These are phyloP conservation scores for Candida golubevii DNA, from an alignment of 805 yeast genomes.

Conservation along the genomic window DNA sequence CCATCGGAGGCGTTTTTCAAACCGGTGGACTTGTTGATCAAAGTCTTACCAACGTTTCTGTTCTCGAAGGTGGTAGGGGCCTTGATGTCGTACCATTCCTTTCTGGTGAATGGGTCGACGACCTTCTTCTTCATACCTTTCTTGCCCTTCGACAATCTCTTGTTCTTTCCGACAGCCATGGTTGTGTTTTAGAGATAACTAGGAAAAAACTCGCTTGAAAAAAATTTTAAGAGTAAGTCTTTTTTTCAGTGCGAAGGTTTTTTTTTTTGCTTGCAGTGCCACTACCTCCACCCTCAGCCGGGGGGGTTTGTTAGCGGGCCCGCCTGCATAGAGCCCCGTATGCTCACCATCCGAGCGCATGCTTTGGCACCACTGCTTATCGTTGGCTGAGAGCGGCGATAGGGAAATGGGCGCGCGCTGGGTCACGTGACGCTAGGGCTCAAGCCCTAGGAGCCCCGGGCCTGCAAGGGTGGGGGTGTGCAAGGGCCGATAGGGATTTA, in stretches of 20 bases:
- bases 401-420: not conserved
- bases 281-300: no score
- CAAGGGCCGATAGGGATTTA: no score
- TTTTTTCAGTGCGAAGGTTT: conserved; percentile 2
- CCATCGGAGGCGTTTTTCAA: conserved; percentile 97
- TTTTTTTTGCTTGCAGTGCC: not conserved
- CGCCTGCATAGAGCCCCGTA: no score
- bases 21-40: conserved; percentile 98
- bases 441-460: not conserved
- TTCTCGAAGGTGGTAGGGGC: conserved; percentile 98
- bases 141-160: conserved; percentile 86
- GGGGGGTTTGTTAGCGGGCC: no score
- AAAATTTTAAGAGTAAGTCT: not conserved
- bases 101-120: conserved; percentile 98
- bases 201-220: conserved; percentile 1
- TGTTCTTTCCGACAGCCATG: conserved; percentile 86
- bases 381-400: not conserved
- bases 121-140: conserved; percentile 99
- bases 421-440: conserved; percentile 1
- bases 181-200: not conserved
- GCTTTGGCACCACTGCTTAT: no score
- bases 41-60: conserved; percentile 98
- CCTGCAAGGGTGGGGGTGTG: no score
- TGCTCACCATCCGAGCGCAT: no score
- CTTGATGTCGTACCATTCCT: conserved; percentile 98